These are phyloP conservation scores for Fraxinus cuspidata DNA, from an alignment of 257 asterid species.

Conservation along the genomic window DNA sequence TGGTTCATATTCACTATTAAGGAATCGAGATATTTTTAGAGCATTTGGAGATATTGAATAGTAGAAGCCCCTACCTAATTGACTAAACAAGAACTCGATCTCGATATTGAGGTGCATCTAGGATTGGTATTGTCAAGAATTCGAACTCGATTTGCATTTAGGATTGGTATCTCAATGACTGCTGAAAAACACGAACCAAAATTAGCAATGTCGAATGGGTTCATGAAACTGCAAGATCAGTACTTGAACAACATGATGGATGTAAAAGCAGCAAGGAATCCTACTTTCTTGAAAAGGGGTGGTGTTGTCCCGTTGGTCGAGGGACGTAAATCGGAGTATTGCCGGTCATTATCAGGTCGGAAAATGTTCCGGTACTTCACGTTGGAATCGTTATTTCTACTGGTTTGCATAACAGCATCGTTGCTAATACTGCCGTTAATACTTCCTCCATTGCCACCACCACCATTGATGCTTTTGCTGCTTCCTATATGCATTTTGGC, in stretches of 20 bases:
- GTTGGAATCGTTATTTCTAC: slow-evolving; percentile 28
- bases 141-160: not conserved
- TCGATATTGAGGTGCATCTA: no score
- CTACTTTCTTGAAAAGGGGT: not conserved
- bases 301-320: not conserved
- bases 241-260: slow-evolving; percentile 9
- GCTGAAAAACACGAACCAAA: not conserved
- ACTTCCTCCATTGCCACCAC: slow-evolving; percentile 37
- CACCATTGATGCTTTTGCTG: slow-evolving; percentile 29
- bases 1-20: no score
- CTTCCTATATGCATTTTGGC: slow-evolving; percentile 29
- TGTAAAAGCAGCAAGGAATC: not conserved
- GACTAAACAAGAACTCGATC: no score
- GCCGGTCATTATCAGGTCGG: slow-evolving; percentile 5
- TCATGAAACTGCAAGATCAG: not conserved
- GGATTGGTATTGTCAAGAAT: no score
- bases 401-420: slow-evolving; percentile 24
- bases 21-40: not conserved
- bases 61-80: no score
- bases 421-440: slow-evolving; percentile 29
- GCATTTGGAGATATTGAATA: not conserved
- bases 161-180: not conserved
- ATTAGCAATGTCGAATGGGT: not conserved
- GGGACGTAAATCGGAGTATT: slow-evolving; percentile 11
- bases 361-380: slow-evolving; percentile 27